Conservation (phyloP, 345 rosid genomes). For the Dovyalis caffra region DNA sequence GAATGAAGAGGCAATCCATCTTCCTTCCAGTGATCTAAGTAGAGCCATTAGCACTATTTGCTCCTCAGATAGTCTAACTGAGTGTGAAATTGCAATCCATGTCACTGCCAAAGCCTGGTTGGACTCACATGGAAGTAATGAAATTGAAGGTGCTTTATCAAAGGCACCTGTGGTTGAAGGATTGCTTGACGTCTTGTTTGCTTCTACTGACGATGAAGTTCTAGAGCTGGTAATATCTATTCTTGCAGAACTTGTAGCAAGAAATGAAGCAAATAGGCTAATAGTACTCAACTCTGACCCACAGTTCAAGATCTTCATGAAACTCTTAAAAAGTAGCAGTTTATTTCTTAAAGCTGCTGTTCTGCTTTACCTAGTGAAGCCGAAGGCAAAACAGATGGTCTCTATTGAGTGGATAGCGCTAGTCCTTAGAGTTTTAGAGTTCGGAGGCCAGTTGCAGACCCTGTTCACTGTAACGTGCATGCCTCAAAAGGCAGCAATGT, state of each 20-base stretch:
- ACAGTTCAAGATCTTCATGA: slow-evolving; percentile 51
- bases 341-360: slow-evolving; percentile 60
- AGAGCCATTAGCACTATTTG: slow-evolving; percentile 40
- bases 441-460: slow-evolving; percentile 57
- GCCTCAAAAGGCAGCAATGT: slow-evolving; percentile 56
- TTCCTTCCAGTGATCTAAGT: slow-evolving; percentile 32
- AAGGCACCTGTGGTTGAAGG: slow-evolving; percentile 46
- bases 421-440: slow-evolving; percentile 57
- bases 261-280: slow-evolving; percentile 33
- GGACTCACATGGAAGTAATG: slow-evolving; percentile 38
- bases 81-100: slow-evolving; percentile 50
- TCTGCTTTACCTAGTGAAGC: slow-evolving; percentile 54
- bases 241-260: slow-evolving; percentile 42
- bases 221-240: slow-evolving; percentile 52
- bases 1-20: slow-evolving; percentile 6
- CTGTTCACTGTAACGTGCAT: slow-evolving; percentile 48
- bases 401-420: slow-evolving; percentile 57
- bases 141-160: slow-evolving; percentile 34
- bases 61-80: slow-evolving; percentile 37
- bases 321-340: slow-evolving; percentile 48
- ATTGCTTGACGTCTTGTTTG: slow-evolving; percentile 50
- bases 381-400: slow-evolving; percentile 64
- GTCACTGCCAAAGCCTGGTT: slow-evolving; percentile 48
- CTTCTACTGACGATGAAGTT: slow-evolving; percentile 53
- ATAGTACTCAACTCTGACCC: slow-evolving; percentile 49